Evolutionary conservation across 257 asterid species (phyloP).

Genomic region (Jacaranda copaia): DNA sequence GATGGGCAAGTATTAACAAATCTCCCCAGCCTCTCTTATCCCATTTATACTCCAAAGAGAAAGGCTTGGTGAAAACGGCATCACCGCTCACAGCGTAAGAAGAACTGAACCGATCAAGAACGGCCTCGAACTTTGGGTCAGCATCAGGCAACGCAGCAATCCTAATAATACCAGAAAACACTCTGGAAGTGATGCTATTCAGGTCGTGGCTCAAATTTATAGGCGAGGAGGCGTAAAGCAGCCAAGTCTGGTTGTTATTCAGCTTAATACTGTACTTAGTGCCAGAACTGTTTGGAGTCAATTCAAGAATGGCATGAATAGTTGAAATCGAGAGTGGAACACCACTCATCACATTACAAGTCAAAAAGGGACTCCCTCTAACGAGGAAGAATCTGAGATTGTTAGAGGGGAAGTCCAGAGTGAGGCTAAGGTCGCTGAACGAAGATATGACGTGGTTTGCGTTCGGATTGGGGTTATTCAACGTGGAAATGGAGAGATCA

Average conservation of each 20-base stretch:
- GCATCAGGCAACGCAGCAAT: constrained; percentile 73
- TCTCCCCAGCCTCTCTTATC: constrained; percentile 90
- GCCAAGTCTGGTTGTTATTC: constrained; percentile 85
- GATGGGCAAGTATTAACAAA: constrained; percentile 93
- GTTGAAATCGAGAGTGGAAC: constrained; percentile 71
- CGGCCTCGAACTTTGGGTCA: constrained; percentile 47
- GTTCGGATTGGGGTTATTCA: constrained; percentile 55
- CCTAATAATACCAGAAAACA: constrained; percentile 76
- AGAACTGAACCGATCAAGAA: constrained; percentile 72
- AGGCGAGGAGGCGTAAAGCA: constrained; percentile 76
- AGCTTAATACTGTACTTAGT: constrained; percentile 78
- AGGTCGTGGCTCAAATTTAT: constrained; percentile 57
- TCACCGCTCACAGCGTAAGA: constrained; percentile 81
- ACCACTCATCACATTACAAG: constrained; percentile 54
- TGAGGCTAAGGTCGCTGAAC: constrained; percentile 74
- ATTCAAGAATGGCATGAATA: constrained; percentile 73
- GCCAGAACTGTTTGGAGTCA: constrained; percentile 51
- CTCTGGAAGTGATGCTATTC: constrained; percentile 54
- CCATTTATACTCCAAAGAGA: constrained; percentile 81
- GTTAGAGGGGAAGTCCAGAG: constrained; percentile 77
- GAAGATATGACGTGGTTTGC: constrained; percentile 66
- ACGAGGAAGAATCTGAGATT: constrained; percentile 77
- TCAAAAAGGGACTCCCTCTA: constrained; percentile 87
- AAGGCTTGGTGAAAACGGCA: constrained; percentile 69
- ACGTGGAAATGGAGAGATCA: constrained; percentile 63